Conservation (phyloP, 164 flowering plant species). For the Magnolia sinica region DNA sequence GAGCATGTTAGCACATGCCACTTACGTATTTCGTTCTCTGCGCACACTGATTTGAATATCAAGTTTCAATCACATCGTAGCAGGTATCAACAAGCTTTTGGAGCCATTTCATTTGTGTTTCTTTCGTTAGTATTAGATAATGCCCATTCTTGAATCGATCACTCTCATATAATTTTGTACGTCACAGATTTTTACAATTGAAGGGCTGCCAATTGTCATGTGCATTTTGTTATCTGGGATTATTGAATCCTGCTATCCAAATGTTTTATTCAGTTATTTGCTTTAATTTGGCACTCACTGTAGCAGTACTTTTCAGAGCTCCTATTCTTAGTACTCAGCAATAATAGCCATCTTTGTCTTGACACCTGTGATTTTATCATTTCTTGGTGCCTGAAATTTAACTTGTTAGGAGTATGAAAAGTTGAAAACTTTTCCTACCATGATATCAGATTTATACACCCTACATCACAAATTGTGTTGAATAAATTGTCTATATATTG, state of each 20-base stretch:
- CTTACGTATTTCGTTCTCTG: slow-evolving; percentile 85
- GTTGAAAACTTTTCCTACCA: too few relatives aligned
- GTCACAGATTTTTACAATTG: slow-evolving; percentile 11
- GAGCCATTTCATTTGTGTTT: background rate
- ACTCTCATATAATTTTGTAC: slow-evolving; percentile 4
- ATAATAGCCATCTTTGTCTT: too few relatives aligned
- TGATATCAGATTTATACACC: too few relatives aligned
- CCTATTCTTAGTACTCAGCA: too few relatives aligned
- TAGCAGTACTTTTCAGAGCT: too few relatives aligned
- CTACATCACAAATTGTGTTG: too few relatives aligned
- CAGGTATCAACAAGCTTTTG: slow-evolving; percentile 45
- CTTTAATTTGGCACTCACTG: too few relatives aligned
- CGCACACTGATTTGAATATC: slow-evolving; percentile 86
- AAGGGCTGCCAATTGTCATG: slow-evolving; percentile 31
- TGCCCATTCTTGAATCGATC: slow-evolving; percentile 4
- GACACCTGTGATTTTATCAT: too few relatives aligned
- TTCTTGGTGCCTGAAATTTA: too few relatives aligned
- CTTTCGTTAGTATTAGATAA: background rate
- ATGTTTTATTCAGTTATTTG: background rate
- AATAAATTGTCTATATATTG: too few relatives aligned
- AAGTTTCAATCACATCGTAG: slow-evolving; percentile 94
- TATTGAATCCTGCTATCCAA: slow-evolving; percentile 59
- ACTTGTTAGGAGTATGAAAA: too few relatives aligned
- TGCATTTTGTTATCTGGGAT: slow-evolving; percentile 52
- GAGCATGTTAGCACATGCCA: slow-evolving; percentile 73